These are phyloP conservation scores for Acer saccharum DNA, from an alignment of 345 rosid species.

Conservation along the genomic window DNA sequence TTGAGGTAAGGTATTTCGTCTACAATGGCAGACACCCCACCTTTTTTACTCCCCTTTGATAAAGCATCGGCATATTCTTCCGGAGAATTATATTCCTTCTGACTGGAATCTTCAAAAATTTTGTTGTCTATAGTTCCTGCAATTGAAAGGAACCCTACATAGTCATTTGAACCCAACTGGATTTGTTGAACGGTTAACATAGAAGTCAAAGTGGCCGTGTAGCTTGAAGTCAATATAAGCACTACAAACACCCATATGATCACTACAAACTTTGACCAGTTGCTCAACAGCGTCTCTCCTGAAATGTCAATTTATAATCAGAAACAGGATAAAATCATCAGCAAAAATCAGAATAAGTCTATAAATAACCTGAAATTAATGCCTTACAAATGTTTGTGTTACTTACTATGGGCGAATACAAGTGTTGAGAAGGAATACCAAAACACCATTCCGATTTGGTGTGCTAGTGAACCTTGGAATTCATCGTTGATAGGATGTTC, in stretches of 20 bases:
- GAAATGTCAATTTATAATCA: not conserved
- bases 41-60: no score
- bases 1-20: not conserved
- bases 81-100: no score
- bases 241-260: constrained; percentile 37
- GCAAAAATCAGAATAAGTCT: no score
- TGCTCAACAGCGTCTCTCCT: constrained; percentile 20
- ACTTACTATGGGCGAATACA: constrained; percentile 4
- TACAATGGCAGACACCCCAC: no score
- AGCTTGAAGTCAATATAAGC: constrained; percentile 40
- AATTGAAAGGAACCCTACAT: not conserved
- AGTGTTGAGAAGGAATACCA: constrained; percentile 19
- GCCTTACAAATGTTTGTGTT: no score
- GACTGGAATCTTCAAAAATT: no score
- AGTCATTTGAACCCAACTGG: not conserved
- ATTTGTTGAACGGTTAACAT: constrained; percentile 3
- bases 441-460: constrained; percentile 7
- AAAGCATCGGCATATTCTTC: no score
- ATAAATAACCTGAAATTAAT: no score
- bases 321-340: no score
- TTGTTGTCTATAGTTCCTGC: no score
- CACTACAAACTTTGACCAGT: constrained; percentile 39
- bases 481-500: not conserved
- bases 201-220: constrained; percentile 20
- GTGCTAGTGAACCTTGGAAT: not conserved